Evolutionary conservation across 2,329 filamentous ascomycete genomes (phyloP).

Genomic region (Huntiella decipiens): DNA sequence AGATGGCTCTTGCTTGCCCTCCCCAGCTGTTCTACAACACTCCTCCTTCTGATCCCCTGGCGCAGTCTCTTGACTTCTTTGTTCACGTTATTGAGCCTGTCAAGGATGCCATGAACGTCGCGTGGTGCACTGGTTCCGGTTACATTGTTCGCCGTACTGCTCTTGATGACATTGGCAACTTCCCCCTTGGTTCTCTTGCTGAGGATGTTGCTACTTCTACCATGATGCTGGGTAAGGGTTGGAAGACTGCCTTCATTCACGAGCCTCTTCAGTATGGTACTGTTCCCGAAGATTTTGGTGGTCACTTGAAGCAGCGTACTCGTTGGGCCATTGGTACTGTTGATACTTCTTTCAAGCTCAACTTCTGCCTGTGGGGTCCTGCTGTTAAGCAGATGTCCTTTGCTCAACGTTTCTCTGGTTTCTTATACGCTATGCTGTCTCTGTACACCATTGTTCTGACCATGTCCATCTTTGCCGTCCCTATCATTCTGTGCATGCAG

Average conservation of each 20-base stretch:
- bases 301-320: constrained; percentile 37
- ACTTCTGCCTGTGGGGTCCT: constrained; percentile 38
- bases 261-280: constrained; percentile 41
- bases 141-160: constrained; percentile 40
- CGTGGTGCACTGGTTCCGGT: constrained; percentile 47
- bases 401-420: constrained; percentile 39
- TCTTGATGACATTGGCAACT: constrained; percentile 41
- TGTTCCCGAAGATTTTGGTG: constrained; percentile 35
- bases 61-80: constrained; percentile 39
- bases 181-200: constrained; percentile 37
- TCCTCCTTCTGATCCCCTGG: constrained; percentile 36
- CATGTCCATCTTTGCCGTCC: constrained; percentile 37
- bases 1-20: constrained; percentile 39
- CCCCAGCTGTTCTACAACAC: constrained; percentile 46
- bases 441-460: constrained; percentile 36
- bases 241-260: constrained; percentile 41
- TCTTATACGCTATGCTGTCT: constrained; percentile 35
- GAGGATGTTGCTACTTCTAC: constrained; percentile 43
- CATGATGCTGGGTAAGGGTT: constrained; percentile 38
- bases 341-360: constrained; percentile 39
- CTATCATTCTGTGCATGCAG: constrained; percentile 37
- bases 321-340: constrained; percentile 38
- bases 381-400: constrained; percentile 32
- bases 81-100: constrained; percentile 33
- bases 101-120: constrained; percentile 32